Evolutionary conservation across 179 eudicot species (phyloP), one percentile per base, ranked within the genome.

Genomic region (Carnegiea gigantea): DNA sequence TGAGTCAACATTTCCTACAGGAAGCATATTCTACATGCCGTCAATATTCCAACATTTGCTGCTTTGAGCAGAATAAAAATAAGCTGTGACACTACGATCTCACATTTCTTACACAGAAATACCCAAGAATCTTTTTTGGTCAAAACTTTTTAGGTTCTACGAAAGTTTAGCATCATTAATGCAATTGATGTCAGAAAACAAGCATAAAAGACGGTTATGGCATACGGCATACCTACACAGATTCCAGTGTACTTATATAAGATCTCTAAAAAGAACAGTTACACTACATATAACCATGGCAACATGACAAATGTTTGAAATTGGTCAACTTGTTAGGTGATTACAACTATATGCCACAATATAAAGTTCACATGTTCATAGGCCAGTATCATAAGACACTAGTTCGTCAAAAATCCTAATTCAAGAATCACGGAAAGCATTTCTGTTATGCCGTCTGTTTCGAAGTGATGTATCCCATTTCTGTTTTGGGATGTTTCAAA

Each of bases 1-100:
- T 82, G 73, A 75, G 76, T 70, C 82, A 54, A 71, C 40, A 75
- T 44, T 59, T 53, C 59, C 72, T 18, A 21, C 36, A 44, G 26
- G 36, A 54, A 70, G 73, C 83, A 83, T 80, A 60, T 78, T 82
- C 72, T 46, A 71, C 38, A 14, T 5, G 46, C 21, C 17, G n/a
- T n/a, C 79, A 46, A 59, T 44, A 48, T 57, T 30, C 49, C 54
- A 11, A 46, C 36, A 73, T 17, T 17, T 77, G 57, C 57, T 30
- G 13, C 64, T 49, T 65, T 23, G 28, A 30, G 11, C 60, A 57
- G 14, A 77, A 9, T 57, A 23, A 51, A 6, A 62, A 11, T 4
- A 72, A 24, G 21, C 26, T 54, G 23, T 68, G 12, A 36, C 46
- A 30, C 10, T 36, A 70, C 14, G 46, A 18, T 70, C 73, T 70